Percentiles rank a stretch among this genome's conserved stretches.
Evolutionary conservation across 768 basidiomycete genomes (phyloP).

Genomic region (Tulasnella sp.): DNA sequence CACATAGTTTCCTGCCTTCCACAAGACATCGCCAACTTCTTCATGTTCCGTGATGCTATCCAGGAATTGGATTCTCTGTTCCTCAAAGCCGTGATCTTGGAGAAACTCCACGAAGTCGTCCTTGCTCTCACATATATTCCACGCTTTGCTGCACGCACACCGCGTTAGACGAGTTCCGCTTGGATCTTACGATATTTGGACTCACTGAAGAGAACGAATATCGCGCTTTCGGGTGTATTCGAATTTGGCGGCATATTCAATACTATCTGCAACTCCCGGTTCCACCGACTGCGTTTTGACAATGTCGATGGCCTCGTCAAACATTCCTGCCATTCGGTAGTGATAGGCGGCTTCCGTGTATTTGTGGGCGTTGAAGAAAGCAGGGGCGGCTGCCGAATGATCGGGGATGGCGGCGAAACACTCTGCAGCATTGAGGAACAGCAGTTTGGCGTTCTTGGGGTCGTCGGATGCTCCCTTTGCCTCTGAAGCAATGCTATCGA

Average conservation of each 20-base stretch:
- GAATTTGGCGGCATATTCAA: conserved; percentile 46
- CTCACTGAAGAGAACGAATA: conserved; percentile 36
- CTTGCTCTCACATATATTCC: conserved; percentile 46
- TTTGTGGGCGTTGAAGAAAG: neutral
- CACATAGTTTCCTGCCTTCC: conserved; percentile 41
- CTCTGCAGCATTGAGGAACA: too few species aligned
- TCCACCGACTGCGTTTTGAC: conserved; percentile 37
- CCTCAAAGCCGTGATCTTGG: conserved; percentile 51
- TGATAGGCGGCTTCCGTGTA: conserved; percentile 16
- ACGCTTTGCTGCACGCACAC: conserved; percentile 41
- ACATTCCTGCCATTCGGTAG: conserved; percentile 5
- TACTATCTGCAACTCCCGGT: conserved; percentile 34
- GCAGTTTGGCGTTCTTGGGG: too few species aligned
- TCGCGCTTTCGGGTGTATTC: conserved; percentile 45
- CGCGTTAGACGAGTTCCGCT: neutral
- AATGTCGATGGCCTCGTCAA: conserved; percentile 20
- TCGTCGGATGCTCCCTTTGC: too few species aligned
- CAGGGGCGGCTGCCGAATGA: too few species aligned
- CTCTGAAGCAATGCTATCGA: too few species aligned
- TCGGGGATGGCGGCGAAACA: too few species aligned
- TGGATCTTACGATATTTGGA: neutral
- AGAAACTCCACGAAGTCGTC: conserved; percentile 59
- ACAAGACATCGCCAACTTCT: conserved; percentile 56
- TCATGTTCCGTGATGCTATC: conserved; percentile 41
- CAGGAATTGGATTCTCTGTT: conserved; percentile 47